A percentile compares a stretch with the other conserved stretches of the same genome.
Evolutionary conservation across 768 basidiomycete species (phyloP).

Genomic region (Leccinum uliginosum): DNA sequence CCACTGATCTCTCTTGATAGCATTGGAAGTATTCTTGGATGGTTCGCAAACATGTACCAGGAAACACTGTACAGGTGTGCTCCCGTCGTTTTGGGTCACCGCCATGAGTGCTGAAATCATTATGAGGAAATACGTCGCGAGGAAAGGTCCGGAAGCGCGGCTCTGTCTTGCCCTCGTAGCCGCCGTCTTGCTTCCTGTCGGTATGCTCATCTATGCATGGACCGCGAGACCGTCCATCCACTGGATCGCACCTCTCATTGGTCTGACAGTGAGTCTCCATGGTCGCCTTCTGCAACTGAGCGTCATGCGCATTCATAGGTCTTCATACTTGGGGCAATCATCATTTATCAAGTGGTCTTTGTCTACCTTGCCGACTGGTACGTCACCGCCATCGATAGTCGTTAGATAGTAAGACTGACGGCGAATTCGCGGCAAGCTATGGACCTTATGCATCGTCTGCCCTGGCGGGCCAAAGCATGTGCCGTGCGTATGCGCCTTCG

Average conservation of each 20-base stretch:
- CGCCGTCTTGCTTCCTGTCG: slow-evolving; percentile 47
- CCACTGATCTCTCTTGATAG: slow-evolving; percentile 30
- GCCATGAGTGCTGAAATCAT: slow-evolving; percentile 4
- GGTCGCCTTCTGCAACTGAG: not conserved
- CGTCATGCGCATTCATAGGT: slow-evolving; percentile 31
- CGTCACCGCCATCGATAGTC: slow-evolving; percentile 6
- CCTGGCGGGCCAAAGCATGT: slow-evolving; percentile 61
- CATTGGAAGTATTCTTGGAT: slow-evolving; percentile 51
- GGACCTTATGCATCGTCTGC: slow-evolving; percentile 66
- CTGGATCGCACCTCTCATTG: slow-evolving; percentile 49
- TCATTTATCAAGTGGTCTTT: slow-evolving; percentile 57
- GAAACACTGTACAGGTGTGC: slow-evolving; percentile 47
- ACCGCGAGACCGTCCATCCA: slow-evolving; percentile 49
- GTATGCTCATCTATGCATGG: slow-evolving; percentile 76
- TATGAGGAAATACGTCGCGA: slow-evolving; percentile 25
- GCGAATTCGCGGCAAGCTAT: slow-evolving; percentile 31
- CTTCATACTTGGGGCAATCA: slow-evolving; percentile 47
- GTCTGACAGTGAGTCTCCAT: slow-evolving; percentile 20
- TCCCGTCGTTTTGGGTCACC: not conserved
- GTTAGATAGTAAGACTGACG: not conserved
- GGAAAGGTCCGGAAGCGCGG: slow-evolving; percentile 52
- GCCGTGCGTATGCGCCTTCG: slow-evolving; percentile 35
- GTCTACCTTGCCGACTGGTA: slow-evolving; percentile 64
- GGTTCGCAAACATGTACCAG: slow-evolving; percentile 43
- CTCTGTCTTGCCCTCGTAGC: slow-evolving; percentile 55